A percentile compares a stretch with the other conserved stretches of the same genome.
Evolutionary conservation across 2,329 filamentous ascomycete genomes (phyloP).

Genomic region (Microdochium bolleyi): DNA sequence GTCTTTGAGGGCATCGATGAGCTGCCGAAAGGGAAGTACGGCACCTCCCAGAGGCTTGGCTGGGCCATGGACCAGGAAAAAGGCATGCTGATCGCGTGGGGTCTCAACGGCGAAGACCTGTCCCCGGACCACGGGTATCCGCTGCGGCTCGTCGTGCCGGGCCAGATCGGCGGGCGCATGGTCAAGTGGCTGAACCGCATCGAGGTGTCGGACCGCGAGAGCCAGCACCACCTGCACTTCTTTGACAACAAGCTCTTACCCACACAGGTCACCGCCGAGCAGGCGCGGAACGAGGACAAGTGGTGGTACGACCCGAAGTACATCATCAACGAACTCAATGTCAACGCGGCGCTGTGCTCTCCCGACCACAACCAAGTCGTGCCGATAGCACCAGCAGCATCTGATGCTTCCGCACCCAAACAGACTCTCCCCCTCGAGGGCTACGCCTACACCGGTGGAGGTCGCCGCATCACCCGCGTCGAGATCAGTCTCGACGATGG

Average conservation of each 20-base stretch:
- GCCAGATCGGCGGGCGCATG: constrained; percentile 84
- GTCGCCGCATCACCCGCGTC: constrained; percentile 72
- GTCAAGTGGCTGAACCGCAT: constrained; percentile 89
- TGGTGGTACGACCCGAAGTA: constrained; percentile 88
- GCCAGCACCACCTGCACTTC: constrained; percentile 92
- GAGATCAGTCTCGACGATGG: constrained; percentile 81
- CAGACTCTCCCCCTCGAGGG: constrained; percentile 39
- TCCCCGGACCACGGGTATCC: constrained; percentile 82
- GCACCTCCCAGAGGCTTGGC: constrained; percentile 78
- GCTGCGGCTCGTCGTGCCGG: constrained; percentile 74
- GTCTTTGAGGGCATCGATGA: constrained; percentile 90
- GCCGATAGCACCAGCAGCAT: neutral
- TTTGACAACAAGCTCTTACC: constrained; percentile 88
- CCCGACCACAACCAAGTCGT: constrained; percentile 72
- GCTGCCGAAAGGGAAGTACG: constrained; percentile 81
- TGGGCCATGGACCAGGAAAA: constrained; percentile 80
- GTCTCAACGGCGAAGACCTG: constrained; percentile 81
- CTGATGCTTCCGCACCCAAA: neutral
- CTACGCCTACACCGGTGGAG: constrained; percentile 85
- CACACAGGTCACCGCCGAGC: constrained; percentile 77
- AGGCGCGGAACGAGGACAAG: constrained; percentile 62
- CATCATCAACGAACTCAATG: constrained; percentile 85
- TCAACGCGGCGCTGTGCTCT: constrained; percentile 75
- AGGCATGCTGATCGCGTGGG: constrained; percentile 80
- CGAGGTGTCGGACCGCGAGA: constrained; percentile 69